Percentiles rank a stretch among this genome's conserved stretches.
These are phyloP conservation scores for Beverwykella pulmonaria DNA, from an alignment of 495 filamentous ascomycete genomes.

Conservation along the genomic window DNA sequence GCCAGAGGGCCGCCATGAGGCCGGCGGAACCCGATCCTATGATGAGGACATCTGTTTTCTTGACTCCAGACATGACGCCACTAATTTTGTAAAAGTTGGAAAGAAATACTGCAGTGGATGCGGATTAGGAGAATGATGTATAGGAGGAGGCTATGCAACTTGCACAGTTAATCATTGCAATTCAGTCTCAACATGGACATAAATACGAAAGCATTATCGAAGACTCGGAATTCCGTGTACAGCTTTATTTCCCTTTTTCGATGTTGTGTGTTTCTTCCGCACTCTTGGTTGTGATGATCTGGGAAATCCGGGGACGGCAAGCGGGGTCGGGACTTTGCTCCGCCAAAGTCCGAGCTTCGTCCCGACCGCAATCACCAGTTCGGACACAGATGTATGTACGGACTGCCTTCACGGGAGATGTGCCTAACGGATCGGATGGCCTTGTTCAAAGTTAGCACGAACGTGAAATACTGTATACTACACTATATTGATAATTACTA, in stretches of 20 bases:
- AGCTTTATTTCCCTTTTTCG: too few relatives aligned
- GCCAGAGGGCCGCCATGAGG: conserved; percentile 68
- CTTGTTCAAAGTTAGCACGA: background rate
- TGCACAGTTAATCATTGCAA: too few relatives aligned
- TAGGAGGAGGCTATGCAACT: too few relatives aligned
- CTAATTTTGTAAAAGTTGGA: too few relatives aligned
- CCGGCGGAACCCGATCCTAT: conserved; percentile 70
- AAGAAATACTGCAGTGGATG: too few relatives aligned
- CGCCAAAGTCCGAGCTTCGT: background rate
- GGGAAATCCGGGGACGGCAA: background rate
- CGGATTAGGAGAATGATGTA: too few relatives aligned
- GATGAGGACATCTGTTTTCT: conserved; percentile 59
- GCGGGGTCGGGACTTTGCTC: background rate
- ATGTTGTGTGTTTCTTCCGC: background rate
- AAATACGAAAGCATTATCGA: too few relatives aligned
- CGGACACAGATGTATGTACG: too few relatives aligned
- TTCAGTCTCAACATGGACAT: too few relatives aligned
- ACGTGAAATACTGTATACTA: background rate
- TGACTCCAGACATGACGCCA: background rate
- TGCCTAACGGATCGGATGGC: background rate
- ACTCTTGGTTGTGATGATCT: background rate
- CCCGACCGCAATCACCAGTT: background rate
- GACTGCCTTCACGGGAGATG: too few relatives aligned
- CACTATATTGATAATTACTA: conserved; percentile 2
- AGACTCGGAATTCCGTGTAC: too few relatives aligned